These are phyloP conservation scores for Cylindrotheca closterium DNA, from an alignment of 108 stramenopile species.

Conservation along the genomic window DNA sequence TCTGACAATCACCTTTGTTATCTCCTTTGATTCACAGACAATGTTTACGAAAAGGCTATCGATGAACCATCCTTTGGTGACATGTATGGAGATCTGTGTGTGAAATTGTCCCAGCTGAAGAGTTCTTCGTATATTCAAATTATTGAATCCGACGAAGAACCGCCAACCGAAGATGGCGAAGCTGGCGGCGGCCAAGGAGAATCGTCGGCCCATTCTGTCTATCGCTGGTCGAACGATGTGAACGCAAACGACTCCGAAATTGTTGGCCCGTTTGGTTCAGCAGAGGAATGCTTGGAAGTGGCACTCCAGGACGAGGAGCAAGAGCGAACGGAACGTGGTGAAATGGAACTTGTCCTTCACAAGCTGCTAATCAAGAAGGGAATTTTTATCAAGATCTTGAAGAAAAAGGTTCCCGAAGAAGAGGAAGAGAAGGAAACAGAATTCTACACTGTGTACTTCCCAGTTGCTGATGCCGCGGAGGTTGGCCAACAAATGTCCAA, in stretches of 20 bases:
- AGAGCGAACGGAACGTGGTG: constrained; percentile 50
- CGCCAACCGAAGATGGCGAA: constrained; percentile 60
- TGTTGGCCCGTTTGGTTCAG: constrained; percentile 65
- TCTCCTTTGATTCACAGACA: background rate
- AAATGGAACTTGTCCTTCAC: constrained; percentile 72
- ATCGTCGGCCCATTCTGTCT: constrained; percentile 35
- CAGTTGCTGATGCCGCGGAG: constrained; percentile 60
- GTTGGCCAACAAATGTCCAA: constrained; percentile 80
- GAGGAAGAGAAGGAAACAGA: constrained; percentile 25
- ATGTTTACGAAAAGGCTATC: constrained; percentile 93
- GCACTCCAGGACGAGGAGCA: constrained; percentile 56
- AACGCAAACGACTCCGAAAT: constrained; percentile 69
- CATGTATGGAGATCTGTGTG: constrained; percentile 92
- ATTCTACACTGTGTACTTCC: constrained; percentile 81
- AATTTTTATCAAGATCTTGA: constrained; percentile 81
- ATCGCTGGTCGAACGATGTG: constrained; percentile 83
- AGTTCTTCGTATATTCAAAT: constrained; percentile 66
- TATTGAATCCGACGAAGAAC: constrained; percentile 83
- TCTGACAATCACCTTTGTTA: no score
- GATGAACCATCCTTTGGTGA: constrained; percentile 86
- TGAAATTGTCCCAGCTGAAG: constrained; percentile 49
- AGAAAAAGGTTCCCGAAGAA: constrained; percentile 31
- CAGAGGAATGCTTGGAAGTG: constrained; percentile 58
- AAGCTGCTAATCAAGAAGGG: constrained; percentile 67
- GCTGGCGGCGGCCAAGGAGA: constrained; percentile 36